phyloP scores from a whole-genome alignment of 495 filamentous ascomycete species.

The Aspergillus kassunensis region DNA sequence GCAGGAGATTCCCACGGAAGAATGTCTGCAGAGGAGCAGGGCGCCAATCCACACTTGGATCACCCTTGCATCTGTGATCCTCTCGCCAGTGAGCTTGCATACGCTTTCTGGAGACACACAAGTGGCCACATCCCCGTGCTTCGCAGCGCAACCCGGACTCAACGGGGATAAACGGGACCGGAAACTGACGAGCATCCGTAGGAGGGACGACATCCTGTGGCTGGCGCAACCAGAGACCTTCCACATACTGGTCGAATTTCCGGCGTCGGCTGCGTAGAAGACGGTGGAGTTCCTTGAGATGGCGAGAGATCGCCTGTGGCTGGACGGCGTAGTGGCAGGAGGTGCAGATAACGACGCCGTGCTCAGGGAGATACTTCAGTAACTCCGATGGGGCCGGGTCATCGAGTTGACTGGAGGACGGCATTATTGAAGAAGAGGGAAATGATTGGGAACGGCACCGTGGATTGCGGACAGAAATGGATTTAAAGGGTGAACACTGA shows the following conservation, averaged over 20 bases:
- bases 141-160: slow-evolving; percentile 26
- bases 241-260: slow-evolving; percentile 22
- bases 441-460: too few species aligned
- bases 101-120: slow-evolving; percentile 26
- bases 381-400: not conserved
- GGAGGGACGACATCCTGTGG: slow-evolving; percentile 20
- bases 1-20: slow-evolving; percentile 26
- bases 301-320: slow-evolving; percentile 28
- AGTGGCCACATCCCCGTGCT: slow-evolving; percentile 21
- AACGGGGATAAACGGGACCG: slow-evolving; percentile 25
- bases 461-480: too few species aligned
- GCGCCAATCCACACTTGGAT: slow-evolving; percentile 13
- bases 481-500: too few species aligned
- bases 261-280: slow-evolving; percentile 23
- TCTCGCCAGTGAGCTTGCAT: slow-evolving; percentile 30
- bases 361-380: not conserved
- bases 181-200: slow-evolving; percentile 19
- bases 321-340: slow-evolving; percentile 33
- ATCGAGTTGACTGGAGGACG: too few species aligned
- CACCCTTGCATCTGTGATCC: slow-evolving; percentile 10
- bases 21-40: slow-evolving; percentile 23
- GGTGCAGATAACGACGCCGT: not conserved
- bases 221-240: slow-evolving; percentile 16
- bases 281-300: slow-evolving; percentile 38
- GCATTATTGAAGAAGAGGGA: too few species aligned